A percentile compares a stretch with the other conserved stretches of the same genome.
Conservation (phyloP, 2,329 filamentous ascomycete species). For the Allantophomopsis cytisporea region DNA sequence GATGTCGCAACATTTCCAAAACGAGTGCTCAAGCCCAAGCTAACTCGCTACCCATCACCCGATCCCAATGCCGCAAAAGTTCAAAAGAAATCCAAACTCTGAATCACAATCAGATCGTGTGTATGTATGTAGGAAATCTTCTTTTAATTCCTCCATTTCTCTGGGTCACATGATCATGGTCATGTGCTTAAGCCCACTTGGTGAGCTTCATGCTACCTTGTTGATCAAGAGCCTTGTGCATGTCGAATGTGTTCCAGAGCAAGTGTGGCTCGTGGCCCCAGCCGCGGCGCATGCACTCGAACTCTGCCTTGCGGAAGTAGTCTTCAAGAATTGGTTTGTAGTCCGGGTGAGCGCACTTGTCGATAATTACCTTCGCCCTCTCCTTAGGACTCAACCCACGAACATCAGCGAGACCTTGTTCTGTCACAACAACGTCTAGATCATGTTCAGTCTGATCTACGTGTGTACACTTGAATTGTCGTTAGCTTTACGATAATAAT, state of each 20-base stretch:
- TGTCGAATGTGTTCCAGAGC: conserved; percentile 75
- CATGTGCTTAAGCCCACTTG: too few species aligned
- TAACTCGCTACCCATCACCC: too few species aligned
- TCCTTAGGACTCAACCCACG: conserved; percentile 69
- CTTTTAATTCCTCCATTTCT: too few species aligned
- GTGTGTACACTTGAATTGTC: conserved; percentile 43
- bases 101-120: too few species aligned
- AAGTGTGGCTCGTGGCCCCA: conserved; percentile 86
- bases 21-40: too few species aligned
- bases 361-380: conserved; percentile 72
- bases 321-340: conserved; percentile 72
- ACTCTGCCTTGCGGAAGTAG: conserved; percentile 79
- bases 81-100: too few species aligned
- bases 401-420: conserved; percentile 70
- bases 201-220: conserved; percentile 61
- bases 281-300: conserved; percentile 72
- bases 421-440: conserved; percentile 73
- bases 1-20: too few species aligned
- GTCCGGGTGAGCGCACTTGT: conserved; percentile 74
- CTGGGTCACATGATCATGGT: too few species aligned
- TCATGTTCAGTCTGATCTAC: conserved; percentile 91
- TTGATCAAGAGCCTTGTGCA: conserved; percentile 73
- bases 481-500: too few species aligned
- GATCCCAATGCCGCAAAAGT: too few species aligned
- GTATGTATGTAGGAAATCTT: too few species aligned